Evolutionary conservation across 257 asterid genomes (phyloP).

Genomic region (Solanum sejunctum): DNA sequence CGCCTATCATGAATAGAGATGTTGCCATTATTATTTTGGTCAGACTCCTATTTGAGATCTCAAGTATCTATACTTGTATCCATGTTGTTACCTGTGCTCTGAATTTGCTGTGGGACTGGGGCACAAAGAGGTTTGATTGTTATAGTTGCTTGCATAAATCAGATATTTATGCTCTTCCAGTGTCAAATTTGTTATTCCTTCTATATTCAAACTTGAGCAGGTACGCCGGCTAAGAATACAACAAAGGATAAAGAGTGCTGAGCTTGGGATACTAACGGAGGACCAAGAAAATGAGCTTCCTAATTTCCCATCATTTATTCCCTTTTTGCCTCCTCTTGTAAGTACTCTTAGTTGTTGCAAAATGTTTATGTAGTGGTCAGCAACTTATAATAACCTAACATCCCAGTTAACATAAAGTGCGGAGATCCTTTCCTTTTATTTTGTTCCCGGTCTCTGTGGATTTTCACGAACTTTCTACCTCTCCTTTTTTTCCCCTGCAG

Average conservation of each 20-base stretch:
- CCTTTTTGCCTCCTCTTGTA: slow-evolving; percentile 95
- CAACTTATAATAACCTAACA: background rate
- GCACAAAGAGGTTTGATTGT: background rate
- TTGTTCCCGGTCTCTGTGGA: background rate
- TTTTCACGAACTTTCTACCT: background rate
- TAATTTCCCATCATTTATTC: slow-evolving; percentile 84
- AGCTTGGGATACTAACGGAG: slow-evolving; percentile 64
- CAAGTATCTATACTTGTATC: background rate
- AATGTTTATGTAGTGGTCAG: background rate
- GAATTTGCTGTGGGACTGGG: background rate
- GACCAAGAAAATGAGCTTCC: slow-evolving; percentile 79
- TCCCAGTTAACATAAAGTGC: background rate
- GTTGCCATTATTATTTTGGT: background rate
- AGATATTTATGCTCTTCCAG: background rate
- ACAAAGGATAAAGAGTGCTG: slow-evolving; percentile 59
- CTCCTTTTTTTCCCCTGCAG: background rate
- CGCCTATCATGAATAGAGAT: background rate
- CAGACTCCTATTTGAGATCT: background rate
- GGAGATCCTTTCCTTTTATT: background rate
- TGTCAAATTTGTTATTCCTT: background rate
- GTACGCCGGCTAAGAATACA: slow-evolving; percentile 94
- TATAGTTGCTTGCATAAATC: background rate
- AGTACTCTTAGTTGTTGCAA: background rate
- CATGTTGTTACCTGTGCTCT: background rate
- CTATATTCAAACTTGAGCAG: slow-evolving; percentile 26